A percentile compares a stretch with the other conserved stretches of the same genome.
These are phyloP conservation scores for Chlamydomonas schloesseri DNA, from an alignment of 139 green algal species.

Conservation along the genomic window DNA sequence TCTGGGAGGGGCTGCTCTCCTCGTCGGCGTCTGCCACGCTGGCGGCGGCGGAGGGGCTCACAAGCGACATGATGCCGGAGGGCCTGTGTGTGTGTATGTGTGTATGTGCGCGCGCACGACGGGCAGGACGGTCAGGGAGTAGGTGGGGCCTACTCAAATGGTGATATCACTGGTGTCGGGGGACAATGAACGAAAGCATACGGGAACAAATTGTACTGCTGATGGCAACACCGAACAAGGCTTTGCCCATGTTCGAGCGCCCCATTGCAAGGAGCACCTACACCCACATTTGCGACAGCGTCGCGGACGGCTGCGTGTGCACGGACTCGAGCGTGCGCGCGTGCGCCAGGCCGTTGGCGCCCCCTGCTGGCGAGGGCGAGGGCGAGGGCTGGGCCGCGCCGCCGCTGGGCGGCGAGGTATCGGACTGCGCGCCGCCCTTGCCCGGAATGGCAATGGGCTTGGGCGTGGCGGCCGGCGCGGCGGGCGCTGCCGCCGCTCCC, in stretches of 20 bases:
- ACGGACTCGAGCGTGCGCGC: slow-evolving; percentile 11
- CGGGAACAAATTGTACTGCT: no score
- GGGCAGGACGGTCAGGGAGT: no score
- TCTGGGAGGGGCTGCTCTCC: not conserved
- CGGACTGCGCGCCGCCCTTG: not conserved
- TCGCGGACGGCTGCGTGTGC: not conserved
- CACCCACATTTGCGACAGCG: slow-evolving; percentile 1
- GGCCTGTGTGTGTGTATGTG: not conserved
- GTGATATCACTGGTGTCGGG: no score
- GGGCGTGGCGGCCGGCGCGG: not conserved
- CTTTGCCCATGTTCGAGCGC: no score
- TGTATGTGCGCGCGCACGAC: no score
- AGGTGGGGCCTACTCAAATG: no score
- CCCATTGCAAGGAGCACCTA: no score
- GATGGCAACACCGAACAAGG: no score
- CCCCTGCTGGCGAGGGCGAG: not conserved
- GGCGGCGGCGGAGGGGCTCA: slow-evolving; percentile 19
- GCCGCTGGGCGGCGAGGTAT: not conserved
- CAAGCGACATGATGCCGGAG: not conserved
- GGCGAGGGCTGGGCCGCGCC: not conserved
- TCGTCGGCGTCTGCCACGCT: not conserved
- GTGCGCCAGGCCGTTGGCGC: not conserved
- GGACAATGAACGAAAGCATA: no score
- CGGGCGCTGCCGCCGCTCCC: no score
- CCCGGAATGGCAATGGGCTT: not conserved